A percentile compares a stretch with the other conserved stretches of the same genome.
Evolutionary conservation across 2,329 filamentous ascomycete species (phyloP).

Genomic region (Fusarium buharicum): DNA sequence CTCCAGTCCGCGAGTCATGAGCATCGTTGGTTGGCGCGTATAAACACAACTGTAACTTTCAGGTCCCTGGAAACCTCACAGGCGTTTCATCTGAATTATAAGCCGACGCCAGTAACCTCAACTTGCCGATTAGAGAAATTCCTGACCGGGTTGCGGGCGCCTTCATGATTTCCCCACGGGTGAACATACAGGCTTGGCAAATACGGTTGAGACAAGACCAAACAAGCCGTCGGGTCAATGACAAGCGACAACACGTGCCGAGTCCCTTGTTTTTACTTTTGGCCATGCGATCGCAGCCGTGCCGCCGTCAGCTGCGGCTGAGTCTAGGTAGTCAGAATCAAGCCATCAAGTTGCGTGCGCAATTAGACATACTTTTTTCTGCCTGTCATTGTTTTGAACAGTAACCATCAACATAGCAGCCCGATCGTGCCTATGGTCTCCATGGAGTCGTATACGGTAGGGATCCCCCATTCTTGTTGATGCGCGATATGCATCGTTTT

Average conservation of each 20-base stretch:
- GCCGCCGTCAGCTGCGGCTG: slow-evolving; percentile 39
- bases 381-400: background rate
- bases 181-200: slow-evolving; percentile 20
- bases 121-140: slow-evolving; percentile 16
- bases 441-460: background rate
- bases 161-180: slow-evolving; percentile 15
- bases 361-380: background rate
- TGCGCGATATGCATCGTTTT: slow-evolving; percentile 5
- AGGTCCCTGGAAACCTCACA: slow-evolving; percentile 11
- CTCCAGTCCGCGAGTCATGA: slow-evolving; percentile 28
- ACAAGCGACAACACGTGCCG: slow-evolving; percentile 45
- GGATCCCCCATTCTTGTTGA: background rate
- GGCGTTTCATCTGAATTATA: slow-evolving; percentile 26
- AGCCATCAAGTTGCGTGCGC: background rate
- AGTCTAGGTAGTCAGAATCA: slow-evolving; percentile 22
- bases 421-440: background rate
- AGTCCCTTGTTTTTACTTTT: slow-evolving; percentile 38
- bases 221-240: slow-evolving; percentile 41
- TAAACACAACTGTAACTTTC: slow-evolving; percentile 13
- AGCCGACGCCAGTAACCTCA: background rate
- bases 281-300: slow-evolving; percentile 28
- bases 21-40: slow-evolving; percentile 22
- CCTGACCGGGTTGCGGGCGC: slow-evolving; percentile 3
- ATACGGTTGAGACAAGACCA: slow-evolving; percentile 33
- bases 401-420: background rate